A percentile compares a stretch with the other conserved stretches of the same genome.
These are phyloP conservation scores for Podaxis mareebaensis DNA, from an alignment of 768 basidiomycete species.

Conservation along the genomic window DNA sequence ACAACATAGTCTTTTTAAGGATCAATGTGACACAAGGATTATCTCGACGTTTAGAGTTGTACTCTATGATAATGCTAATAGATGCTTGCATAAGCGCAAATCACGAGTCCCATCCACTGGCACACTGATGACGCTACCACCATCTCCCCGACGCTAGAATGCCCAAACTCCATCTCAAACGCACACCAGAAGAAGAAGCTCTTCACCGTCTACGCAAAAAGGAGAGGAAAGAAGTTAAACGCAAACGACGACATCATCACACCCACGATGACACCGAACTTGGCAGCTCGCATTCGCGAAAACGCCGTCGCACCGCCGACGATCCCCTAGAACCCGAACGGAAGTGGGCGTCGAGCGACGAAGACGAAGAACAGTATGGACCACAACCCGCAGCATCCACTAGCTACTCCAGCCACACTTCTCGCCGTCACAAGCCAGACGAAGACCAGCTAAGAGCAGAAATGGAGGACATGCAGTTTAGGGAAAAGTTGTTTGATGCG, in stretches of 20 bases:
- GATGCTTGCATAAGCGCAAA: constrained; percentile 19
- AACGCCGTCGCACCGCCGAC: constrained; percentile 26
- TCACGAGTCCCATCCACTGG: constrained; percentile 5
- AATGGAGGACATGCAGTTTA: constrained; percentile 65
- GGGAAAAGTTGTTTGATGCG: constrained; percentile 72
- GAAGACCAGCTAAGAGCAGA: constrained; percentile 52
- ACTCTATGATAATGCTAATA: not conserved
- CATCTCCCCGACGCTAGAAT: constrained; percentile 23
- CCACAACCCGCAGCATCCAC: constrained; percentile 23
- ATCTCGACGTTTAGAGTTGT: not conserved
- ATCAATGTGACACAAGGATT: not conserved
- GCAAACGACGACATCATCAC: constrained; percentile 21
- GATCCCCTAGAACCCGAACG: constrained; percentile 28
- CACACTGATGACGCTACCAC: not conserved
- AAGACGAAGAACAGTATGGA: constrained; percentile 32
- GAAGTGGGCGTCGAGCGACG: constrained; percentile 54
- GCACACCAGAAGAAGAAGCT: constrained; percentile 60
- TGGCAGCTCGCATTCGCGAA: constrained; percentile 23
- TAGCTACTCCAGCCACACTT: constrained; percentile 8
- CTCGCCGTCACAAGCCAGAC: constrained; percentile 34
- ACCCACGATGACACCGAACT: constrained; percentile 20
- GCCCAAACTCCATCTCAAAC: constrained; percentile 63
- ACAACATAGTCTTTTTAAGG: not conserved
- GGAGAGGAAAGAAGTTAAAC: constrained; percentile 36
- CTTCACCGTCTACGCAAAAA: constrained; percentile 42